phyloP scores from a whole-genome alignment of 2,329 filamentous ascomycete species.

The Colletotrichum theobromicola region DNA sequence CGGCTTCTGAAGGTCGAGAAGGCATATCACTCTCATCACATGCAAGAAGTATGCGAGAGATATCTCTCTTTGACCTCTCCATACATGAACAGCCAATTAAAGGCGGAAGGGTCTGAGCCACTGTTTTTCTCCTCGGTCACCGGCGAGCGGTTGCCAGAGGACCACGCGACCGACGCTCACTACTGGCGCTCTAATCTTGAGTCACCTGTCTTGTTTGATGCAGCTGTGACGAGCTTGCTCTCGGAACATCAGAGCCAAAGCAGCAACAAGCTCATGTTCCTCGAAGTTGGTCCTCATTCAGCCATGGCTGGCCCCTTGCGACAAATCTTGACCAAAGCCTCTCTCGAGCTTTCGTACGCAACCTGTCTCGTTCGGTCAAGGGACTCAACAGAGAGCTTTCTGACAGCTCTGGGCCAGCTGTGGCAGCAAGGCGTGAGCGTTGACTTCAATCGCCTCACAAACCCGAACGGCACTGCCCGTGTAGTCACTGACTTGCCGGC shows the following conservation, averaged over 20 bases:
- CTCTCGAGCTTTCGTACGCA: neutral
- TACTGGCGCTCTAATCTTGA: neutral
- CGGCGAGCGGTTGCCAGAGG: constrained; percentile 22
- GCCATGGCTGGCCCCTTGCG: neutral
- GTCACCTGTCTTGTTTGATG: neutral
- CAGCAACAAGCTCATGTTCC: neutral
- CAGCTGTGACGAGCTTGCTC: neutral
- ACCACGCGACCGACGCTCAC: neutral
- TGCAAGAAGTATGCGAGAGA: neutral
- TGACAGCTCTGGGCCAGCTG: neutral
- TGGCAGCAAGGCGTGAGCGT: neutral
- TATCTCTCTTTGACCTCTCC: constrained; percentile 7
- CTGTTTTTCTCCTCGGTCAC: constrained; percentile 29
- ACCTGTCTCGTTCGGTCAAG: neutral
- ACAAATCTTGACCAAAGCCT: neutral
- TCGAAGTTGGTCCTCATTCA: neutral
- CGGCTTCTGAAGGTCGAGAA: neutral
- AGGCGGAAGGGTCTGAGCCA: neutral
- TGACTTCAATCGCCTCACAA: neutral
- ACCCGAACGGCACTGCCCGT: neutral
- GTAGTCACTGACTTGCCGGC: neutral
- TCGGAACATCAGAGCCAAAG: neutral
- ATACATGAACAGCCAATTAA: neutral
- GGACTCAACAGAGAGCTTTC: neutral
- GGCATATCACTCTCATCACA: constrained; percentile 9